Conservation (phyloP, 23 red algal genomes). For the Gracilaria domingensis region DNA sequence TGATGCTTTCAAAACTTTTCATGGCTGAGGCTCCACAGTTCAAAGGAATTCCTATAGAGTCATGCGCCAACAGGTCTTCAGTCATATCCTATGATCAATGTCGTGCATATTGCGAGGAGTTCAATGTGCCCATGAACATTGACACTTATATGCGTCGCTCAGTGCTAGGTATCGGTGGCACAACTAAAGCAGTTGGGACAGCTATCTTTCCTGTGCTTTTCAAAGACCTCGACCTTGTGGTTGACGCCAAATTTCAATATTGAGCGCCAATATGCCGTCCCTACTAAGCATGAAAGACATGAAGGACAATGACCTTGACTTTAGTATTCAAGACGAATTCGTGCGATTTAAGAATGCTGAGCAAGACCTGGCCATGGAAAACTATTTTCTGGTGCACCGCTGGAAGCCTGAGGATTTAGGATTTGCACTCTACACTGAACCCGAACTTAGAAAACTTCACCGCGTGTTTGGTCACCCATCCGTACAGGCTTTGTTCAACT, state of each 20-base stretch:
- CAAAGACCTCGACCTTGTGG: conserved; percentile 12
- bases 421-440: conserved; percentile 22
- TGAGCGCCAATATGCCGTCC: neutral
- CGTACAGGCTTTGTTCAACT: neutral
- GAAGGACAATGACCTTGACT: conserved; percentile 39
- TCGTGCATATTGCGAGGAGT: conserved; percentile 31
- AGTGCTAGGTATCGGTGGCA: conserved; percentile 9
- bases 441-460: conserved; percentile 19
- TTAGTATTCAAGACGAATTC: neutral
- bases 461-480: conserved; percentile 11
- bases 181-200: neutral
- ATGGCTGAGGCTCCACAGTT: too few relatives aligned
- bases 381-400: conserved; percentile 1
- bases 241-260: conserved; percentile 31
- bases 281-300: conserved; percentile 37
- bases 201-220: conserved; percentile 6
- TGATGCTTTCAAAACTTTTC: too few relatives aligned
- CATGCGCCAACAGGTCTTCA: neutral
- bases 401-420: conserved; percentile 26
- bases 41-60: too few relatives aligned
- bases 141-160: neutral
- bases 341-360: conserved; percentile 1
- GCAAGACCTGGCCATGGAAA: neutral
- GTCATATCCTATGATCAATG: neutral
- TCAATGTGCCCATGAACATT: conserved; percentile 47